Evolutionary conservation across 1,284 basidiomycete species (phyloP).

Genomic region (Trichosporon sp.): DNA sequence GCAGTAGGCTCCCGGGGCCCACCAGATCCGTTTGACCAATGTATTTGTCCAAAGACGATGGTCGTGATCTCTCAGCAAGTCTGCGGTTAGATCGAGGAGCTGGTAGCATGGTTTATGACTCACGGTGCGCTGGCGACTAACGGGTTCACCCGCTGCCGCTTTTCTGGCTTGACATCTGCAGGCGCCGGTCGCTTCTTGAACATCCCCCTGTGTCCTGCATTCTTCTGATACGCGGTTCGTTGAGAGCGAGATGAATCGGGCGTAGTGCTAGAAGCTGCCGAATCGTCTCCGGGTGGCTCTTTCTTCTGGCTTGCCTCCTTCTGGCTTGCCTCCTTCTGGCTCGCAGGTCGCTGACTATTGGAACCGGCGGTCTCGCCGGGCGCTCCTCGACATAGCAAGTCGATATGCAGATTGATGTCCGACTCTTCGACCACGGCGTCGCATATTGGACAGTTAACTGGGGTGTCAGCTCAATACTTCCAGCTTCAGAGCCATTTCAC

Average conservation of each 20-base stretch:
- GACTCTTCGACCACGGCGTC: slow-evolving; percentile 26
- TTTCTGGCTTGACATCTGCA: slow-evolving; percentile 16
- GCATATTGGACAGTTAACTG: slow-evolving; percentile 47
- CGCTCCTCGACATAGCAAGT: slow-evolving; percentile 35
- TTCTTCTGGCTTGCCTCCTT: background rate
- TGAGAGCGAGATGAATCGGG: background rate
- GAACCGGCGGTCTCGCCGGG: background rate
- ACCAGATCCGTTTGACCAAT: slow-evolving; percentile 44
- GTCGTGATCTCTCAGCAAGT: slow-evolving; percentile 44
- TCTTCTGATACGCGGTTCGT: background rate
- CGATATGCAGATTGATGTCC: slow-evolving; percentile 48
- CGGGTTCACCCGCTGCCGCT: slow-evolving; percentile 34
- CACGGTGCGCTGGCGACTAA: slow-evolving; percentile 44
- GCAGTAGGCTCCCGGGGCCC: slow-evolving; percentile 40
- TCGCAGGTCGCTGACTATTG: background rate
- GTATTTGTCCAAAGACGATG: slow-evolving; percentile 30
- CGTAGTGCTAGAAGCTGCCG: slow-evolving; percentile 11
- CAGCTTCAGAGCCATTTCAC: background rate
- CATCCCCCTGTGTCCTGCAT: background rate
- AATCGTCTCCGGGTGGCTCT: background rate
- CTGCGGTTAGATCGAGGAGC: slow-evolving; percentile 19
- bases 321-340: background rate
- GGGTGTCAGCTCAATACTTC: background rate
- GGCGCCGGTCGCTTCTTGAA: background rate
- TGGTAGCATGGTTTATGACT: slow-evolving; percentile 5